Base-by-base conservation (phyloP, 257 asterid genomes). In the Forsythia viridissima region DNA sequence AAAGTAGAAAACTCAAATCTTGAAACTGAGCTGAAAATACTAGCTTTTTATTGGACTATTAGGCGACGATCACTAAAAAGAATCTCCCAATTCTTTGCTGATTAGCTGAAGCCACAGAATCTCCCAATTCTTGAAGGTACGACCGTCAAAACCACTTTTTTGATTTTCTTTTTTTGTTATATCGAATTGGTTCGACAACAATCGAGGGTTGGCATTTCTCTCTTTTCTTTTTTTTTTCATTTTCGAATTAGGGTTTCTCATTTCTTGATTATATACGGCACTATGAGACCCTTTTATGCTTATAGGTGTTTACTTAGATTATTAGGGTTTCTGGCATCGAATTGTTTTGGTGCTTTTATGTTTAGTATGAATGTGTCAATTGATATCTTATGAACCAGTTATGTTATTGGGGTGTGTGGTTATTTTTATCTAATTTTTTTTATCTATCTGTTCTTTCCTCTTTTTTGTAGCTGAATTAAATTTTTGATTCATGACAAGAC, bases 181-280 rank as follows among this genome's bases (percentile, higher is more conserved):
- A 36, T 73, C 16, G 72, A 52, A 42, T 82, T 83, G 76, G 15
- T 70, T 74, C 34, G 76, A 42, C 30, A 41, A n/a, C 77, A 48
- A 77, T 83, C 73, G 74, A 52, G 82, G 85, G 82, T 75, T 85
- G 42, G 15, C 13, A 48, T 15, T 67, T 30, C 34, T 11, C 20
- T 5, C 30, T 59, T n/a, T 8, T 36, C 61, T 74, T 68, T 5
- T 71, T 42, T 16, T 3, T 66, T 30, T 18, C 20, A n/a, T 52
- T 79, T 73, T 46, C 40, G n/a, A 44, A 83, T 77, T 86, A 83
- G 89, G 89, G 87, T 83, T 84, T 84, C 76, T 9, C 67, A 11
- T 74, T 78, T n/a, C 34, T 43, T 42, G 67, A 77, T 71, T 75
- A 5, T 16, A 15, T n/a, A 57, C 36, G 36, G 34, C 12, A 57